These are phyloP conservation scores for Nannizziopsis barbatae DNA, from an alignment of 2,329 filamentous ascomycete genomes.

Conservation along the genomic window DNA sequence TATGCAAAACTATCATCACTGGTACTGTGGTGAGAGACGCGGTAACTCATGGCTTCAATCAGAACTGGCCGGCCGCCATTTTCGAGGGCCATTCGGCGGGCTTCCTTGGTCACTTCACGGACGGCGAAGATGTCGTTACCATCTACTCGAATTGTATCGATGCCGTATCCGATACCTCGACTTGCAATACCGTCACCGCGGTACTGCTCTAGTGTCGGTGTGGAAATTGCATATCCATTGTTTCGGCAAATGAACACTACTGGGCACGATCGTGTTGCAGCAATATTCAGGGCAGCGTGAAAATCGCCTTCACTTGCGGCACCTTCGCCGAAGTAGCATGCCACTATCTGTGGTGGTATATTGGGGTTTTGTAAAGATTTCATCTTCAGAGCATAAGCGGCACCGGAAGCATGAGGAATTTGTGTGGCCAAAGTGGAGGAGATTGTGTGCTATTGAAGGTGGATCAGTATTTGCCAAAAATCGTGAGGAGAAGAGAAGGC, in stretches of 20 bases:
- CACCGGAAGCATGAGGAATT: slow-evolving; percentile 76
- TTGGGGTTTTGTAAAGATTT: slow-evolving; percentile 63
- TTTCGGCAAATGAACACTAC: slow-evolving; percentile 86
- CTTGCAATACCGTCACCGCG: slow-evolving; percentile 83
- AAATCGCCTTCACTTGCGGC: slow-evolving; percentile 87
- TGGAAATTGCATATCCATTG: slow-evolving; percentile 85
- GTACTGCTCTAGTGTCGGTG: slow-evolving; percentile 81
- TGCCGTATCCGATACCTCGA: slow-evolving; percentile 80
- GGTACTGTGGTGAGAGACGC: slow-evolving; percentile 94
- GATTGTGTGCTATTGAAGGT: slow-evolving; percentile 56
- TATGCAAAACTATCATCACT: slow-evolving; percentile 96
- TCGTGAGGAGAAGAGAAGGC: neutral
- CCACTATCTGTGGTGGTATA: slow-evolving; percentile 56
- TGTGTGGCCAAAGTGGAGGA: slow-evolving; percentile 79
- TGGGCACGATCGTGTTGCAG: slow-evolving; percentile 75
- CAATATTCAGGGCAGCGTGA: slow-evolving; percentile 82
- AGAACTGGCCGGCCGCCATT: slow-evolving; percentile 74
- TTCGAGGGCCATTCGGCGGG: slow-evolving; percentile 64
- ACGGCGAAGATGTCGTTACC: slow-evolving; percentile 93
- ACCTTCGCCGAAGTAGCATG: slow-evolving; percentile 83
- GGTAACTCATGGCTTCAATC: slow-evolving; percentile 94
- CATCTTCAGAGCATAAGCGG: slow-evolving; percentile 77
- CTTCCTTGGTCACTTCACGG: slow-evolving; percentile 64
- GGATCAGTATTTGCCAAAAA: neutral
- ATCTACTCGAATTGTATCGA: slow-evolving; percentile 82